A percentile compares a stretch with the other conserved stretches of the same genome.
Evolutionary conservation across 768 basidiomycete species (phyloP).

Genomic region (Coprinellus micaceus): DNA sequence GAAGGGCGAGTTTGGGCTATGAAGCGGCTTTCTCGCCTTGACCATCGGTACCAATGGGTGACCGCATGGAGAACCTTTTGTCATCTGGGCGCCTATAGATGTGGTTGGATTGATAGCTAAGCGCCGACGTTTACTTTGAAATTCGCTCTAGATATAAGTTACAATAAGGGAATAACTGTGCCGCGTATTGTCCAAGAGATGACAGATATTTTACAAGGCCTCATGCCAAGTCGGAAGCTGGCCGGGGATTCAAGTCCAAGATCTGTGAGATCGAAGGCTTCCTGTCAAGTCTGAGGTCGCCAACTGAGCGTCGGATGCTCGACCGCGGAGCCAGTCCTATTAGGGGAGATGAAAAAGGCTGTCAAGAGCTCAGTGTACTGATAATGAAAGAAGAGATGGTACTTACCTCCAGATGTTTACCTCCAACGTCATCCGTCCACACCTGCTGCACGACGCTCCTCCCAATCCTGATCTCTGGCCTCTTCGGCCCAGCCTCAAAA

Average conservation of each 20-base stretch:
- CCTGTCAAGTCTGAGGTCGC: neutral
- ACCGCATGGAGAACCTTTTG: too few species aligned
- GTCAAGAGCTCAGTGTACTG: neutral
- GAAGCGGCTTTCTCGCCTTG: too few species aligned
- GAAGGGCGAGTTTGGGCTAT: too few species aligned
- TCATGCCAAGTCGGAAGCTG: neutral
- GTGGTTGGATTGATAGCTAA: too few species aligned
- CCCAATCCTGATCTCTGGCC: slow-evolving; percentile 20
- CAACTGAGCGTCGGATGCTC: neutral
- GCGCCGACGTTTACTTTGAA: too few species aligned
- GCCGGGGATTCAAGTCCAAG: neutral
- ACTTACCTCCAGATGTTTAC: slow-evolving; percentile 10
- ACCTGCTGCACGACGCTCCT: slow-evolving; percentile 24
- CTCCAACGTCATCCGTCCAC: slow-evolving; percentile 21
- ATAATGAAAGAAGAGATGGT: neutral
- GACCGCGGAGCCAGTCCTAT: too few species aligned
- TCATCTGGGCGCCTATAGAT: too few species aligned
- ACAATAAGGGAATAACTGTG: too few species aligned
- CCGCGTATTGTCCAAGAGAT: too few species aligned
- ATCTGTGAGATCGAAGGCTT: neutral
- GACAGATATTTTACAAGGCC: too few species aligned
- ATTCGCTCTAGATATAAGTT: too few species aligned
- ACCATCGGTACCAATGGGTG: too few species aligned
- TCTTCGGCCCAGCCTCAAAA: neutral
- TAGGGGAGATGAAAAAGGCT: neutral